Conservation (phyloP, 345 rosid species). For the Acer saccharum region DNA sequence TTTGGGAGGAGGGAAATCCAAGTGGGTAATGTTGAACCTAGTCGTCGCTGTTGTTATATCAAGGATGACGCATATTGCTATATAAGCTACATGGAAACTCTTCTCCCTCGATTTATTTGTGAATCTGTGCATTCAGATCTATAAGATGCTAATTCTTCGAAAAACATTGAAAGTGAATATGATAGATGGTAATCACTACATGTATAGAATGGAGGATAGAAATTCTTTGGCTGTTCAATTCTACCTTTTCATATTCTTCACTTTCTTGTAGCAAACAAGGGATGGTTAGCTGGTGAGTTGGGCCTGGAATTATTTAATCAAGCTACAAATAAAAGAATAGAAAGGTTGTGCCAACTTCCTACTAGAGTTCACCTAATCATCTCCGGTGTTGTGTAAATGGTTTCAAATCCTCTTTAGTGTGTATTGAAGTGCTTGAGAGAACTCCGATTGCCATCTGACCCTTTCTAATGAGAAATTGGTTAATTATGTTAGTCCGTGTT, state of each 20-base stretch:
- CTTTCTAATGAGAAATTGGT: background rate
- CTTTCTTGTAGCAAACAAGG: background rate
- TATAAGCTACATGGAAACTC: background rate
- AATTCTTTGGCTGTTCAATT: background rate
- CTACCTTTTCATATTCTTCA: background rate
- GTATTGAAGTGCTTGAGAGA: background rate
- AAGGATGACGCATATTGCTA: background rate
- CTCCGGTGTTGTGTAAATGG: background rate
- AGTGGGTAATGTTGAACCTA: background rate
- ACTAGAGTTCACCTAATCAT: background rate
- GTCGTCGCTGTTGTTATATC: background rate
- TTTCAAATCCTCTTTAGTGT: background rate
- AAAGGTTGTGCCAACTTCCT: background rate
- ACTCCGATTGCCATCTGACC: background rate
- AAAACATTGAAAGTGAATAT: background rate
- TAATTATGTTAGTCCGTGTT: background rate
- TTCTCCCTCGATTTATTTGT: background rate
- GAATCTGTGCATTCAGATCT: background rate
- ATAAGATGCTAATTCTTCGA: background rate
- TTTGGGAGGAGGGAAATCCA: background rate
- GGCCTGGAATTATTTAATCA: background rate
- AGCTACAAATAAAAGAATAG: background rate
- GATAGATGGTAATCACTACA: background rate
- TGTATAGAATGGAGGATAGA: background rate
- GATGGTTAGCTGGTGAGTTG: background rate